phyloP scores from a whole-genome alignment of 177 flowering plant genomes.

The Telopea speciosissima region DNA sequence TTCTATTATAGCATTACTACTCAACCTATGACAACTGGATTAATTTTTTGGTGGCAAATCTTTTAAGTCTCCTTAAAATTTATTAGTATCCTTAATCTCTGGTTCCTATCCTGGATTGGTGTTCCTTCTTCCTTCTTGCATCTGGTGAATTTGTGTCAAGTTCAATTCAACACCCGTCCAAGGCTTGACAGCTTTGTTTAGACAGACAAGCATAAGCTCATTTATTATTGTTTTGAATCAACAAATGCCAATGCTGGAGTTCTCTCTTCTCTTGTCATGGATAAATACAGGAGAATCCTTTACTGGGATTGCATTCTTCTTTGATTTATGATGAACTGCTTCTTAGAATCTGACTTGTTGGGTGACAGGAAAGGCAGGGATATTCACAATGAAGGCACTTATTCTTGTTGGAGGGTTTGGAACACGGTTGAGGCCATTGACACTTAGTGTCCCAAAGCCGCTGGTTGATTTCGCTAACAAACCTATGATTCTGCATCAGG shows the following conservation, averaged over 20 bases:
- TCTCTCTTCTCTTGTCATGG: constrained; percentile 4
- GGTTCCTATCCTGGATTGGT: constrained; percentile 9
- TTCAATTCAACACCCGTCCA: constrained; percentile 17
- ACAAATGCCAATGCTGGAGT: constrained; percentile 16
- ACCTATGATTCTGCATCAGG: constrained; percentile 99
- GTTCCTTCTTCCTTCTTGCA: constrained; percentile 11
- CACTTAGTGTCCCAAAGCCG: constrained; percentile 94
- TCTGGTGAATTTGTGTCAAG: constrained; percentile 20
- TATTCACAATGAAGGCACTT: constrained; percentile 85
- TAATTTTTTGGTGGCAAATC: constrained; percentile 12
- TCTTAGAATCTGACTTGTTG: constrained; percentile 11
- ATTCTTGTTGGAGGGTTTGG: constrained; percentile 99
- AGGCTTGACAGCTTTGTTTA: constrained; percentile 7
- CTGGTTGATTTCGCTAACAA: constrained; percentile 97
- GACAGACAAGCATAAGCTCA: constrained; percentile 1
- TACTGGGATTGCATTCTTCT: not conserved
- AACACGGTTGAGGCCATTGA: constrained; percentile 92
- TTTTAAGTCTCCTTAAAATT: constrained; percentile 6
- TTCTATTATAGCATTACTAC: constrained; percentile 10
- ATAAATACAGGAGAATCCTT: constrained; percentile 6
- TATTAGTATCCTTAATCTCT: not conserved
- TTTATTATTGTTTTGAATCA: constrained; percentile 6
- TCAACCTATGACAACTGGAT: constrained; percentile 16
- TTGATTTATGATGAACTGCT: constrained; percentile 5
- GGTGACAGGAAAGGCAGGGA: constrained; percentile 25